A percentile compares a stretch with the other conserved stretches of the same genome.
Conservation (phyloP, 495 filamentous ascomycete species). For the Penicillium roqueforti region DNA sequence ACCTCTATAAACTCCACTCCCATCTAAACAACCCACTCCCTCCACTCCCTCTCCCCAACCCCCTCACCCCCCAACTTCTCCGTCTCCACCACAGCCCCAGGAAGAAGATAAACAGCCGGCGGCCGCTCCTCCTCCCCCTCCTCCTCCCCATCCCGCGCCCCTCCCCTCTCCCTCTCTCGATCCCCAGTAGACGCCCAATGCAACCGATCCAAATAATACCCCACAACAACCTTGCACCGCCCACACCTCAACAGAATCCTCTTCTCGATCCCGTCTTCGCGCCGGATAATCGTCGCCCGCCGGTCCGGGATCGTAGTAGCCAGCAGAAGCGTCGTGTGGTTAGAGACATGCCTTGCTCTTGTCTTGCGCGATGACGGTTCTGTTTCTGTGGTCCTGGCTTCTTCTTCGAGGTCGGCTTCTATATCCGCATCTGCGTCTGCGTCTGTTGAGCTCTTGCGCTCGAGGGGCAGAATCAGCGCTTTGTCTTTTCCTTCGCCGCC, state of each 20-base stretch:
- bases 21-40: slow-evolving; percentile 17
- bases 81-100: slow-evolving; percentile 51
- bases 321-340: slow-evolving; percentile 48
- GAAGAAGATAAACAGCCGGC: slow-evolving; percentile 58
- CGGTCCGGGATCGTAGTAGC: slow-evolving; percentile 45
- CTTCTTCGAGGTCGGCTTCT: slow-evolving; percentile 7
- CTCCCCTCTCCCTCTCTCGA: not conserved
- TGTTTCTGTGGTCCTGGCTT: slow-evolving; percentile 4
- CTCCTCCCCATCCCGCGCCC: slow-evolving; percentile 1
- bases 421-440: not conserved
- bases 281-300: slow-evolving; percentile 51
- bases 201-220: slow-evolving; percentile 50
- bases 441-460: slow-evolving; percentile 1
- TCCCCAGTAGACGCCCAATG: slow-evolving; percentile 26
- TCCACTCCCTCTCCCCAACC: slow-evolving; percentile 33
- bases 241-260: slow-evolving; percentile 56
- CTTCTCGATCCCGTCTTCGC: slow-evolving; percentile 73
- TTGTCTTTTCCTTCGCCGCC: slow-evolving; percentile 23
- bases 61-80: slow-evolving; percentile 33
- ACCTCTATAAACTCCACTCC: not conserved
- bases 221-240: slow-evolving; percentile 59
- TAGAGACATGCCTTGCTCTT: not conserved
- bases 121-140: slow-evolving; percentile 25
- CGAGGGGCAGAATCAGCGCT: slow-evolving; percentile 28
- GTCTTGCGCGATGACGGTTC: not conserved